Evolutionary conservation across 768 basidiomycete genomes (phyloP), one percentile per base, ranked within the genome.

Genomic region (Fistulinella prunicolor): DNA sequence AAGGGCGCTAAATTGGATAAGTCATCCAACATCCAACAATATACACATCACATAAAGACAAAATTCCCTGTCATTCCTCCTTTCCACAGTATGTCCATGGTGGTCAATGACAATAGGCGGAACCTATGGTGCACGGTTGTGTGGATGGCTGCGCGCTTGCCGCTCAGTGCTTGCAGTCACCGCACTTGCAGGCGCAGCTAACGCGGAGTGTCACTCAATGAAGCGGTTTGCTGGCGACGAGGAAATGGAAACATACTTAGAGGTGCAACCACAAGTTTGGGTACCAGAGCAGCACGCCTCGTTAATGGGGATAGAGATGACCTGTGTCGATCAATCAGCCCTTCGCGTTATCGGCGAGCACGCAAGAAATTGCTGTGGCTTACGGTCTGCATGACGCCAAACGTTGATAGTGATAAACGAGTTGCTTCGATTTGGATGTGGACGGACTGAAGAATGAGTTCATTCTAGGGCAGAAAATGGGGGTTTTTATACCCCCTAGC

Each of bases 141-240:
- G n/a, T n/a, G n/a, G n/a, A n/a, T n/a, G n/a, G n/a, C n/a, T n/a
- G n/a, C n/a, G n/a, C n/a, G n/a, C n/a, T n/a, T n/a, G n/a, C n/a
- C n/a, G n/a, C n/a, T 12, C 47, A 57, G 39, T 54, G 51, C 51
- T 54, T 57, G 59, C 58, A 60, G 42, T 51, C 54, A 36, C 55
- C 21, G 26, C 58, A 60, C 22, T 46, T 56, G 55, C 54, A 60
- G 24, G 23, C 19, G 23, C 59, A 60, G 7, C 58, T 60, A 20
- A 8, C 9, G 38, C 21, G 2, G 12, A 9, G 21, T 0, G 24
- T 7, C 9, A 20, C 6, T 58, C 37, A 54, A n/a, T 19, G 21
- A 38, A n/a, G 12, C 4, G 23, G 7, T 19, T 21, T 7, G 22
- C 3, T 9, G 2, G 20, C n/a, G n/a, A n/a, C n/a, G n/a, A 14